Conservation (phyloP, 208 protist species). For the Strigomonas oncopelti region DNA sequence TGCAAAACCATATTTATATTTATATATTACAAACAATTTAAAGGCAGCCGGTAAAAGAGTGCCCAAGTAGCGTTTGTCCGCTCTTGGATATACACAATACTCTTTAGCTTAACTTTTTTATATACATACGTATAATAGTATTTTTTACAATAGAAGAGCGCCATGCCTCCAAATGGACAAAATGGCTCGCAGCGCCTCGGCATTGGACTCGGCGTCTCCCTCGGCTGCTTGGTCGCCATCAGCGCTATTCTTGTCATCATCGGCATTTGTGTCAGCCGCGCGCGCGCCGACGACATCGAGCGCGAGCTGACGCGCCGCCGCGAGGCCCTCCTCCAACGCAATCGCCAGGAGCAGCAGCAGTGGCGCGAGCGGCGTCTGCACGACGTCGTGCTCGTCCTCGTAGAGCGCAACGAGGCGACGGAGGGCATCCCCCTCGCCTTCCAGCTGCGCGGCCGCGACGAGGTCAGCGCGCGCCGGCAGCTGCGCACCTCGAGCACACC, state of each 20-base stretch:
- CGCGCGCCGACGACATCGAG: conserved; percentile 5
- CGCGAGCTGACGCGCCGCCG: conserved; percentile 18
- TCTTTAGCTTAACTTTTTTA: too few relatives aligned
- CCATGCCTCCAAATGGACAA: too few relatives aligned
- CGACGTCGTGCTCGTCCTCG: conserved; percentile 42
- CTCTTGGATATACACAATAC: too few relatives aligned
- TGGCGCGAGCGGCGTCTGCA: conserved; percentile 42
- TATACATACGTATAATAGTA: too few relatives aligned
- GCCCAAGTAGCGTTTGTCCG: too few relatives aligned
- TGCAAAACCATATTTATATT: too few relatives aligned
- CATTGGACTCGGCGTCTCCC: conserved; percentile 12
- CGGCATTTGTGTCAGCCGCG: conserved; percentile 5
- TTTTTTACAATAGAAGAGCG: neutral
- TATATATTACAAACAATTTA: too few relatives aligned
- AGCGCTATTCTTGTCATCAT: conserved; percentile 11
- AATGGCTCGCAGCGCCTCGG: neutral
- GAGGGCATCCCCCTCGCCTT: conserved; percentile 43
- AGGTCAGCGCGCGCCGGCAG: conserved; percentile 13
- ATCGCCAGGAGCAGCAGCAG: conserved; percentile 29
- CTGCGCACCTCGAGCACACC: neutral
- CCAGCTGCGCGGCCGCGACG: neutral
- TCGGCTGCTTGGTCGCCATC: conserved; percentile 14
- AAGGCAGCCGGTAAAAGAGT: too few relatives aligned
- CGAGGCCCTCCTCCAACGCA: conserved; percentile 14
- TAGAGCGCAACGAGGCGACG: conserved; percentile 34